Evolutionary conservation across 371 early-diverging fungal species (phyloP), one percentile per base, ranked within the genome.

Genomic region (Rhizopus delemar): DNA sequence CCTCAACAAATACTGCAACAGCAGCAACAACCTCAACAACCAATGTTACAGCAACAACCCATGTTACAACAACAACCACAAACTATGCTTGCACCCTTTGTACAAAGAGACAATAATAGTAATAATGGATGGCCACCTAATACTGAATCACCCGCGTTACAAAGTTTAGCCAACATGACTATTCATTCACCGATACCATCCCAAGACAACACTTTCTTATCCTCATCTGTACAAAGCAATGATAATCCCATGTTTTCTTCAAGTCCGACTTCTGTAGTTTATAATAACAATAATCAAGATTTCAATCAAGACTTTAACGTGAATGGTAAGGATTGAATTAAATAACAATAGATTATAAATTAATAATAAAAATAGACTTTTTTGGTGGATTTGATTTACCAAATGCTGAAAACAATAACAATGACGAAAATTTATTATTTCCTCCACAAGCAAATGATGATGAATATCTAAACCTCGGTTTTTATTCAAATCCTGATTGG

Each of bases 111-210:
- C 1, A 7, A 39, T 9, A 22, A 22, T 22, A 39, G 8, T 39
- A 12, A 39, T 12, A 7, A 43, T n/a, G 43, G 43, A 13, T 43
- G 48, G 48, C 16, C 16, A 8, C 48, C 22, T 29, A 22, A 15
- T 4, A 51, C 51, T 22, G 35, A 36, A 1, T 67, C 68, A 36
- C 68, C 68, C 22, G 51, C 56, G 4, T 55, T 67, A 41, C 62
- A 53, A 56, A 56, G 68, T 6, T 36, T 67, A 4, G 68, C 68
- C 6, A 46, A 67, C 12, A 67, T 67, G 68, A 48, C 68, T 4
- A 54, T 67, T n/a, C 51, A 62, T 50, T 67, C 68, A 38, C 68
- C 68, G 48, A 35, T 53, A 41, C 50, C 59, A 36, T 48, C 54
- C 2, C 36, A 49, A 22, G 22, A 45, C 29, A 48, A 29, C 43